Evolutionary conservation across 495 filamentous ascomycete species (phyloP).

Genomic region (Aspergillus nidulans): DNA sequence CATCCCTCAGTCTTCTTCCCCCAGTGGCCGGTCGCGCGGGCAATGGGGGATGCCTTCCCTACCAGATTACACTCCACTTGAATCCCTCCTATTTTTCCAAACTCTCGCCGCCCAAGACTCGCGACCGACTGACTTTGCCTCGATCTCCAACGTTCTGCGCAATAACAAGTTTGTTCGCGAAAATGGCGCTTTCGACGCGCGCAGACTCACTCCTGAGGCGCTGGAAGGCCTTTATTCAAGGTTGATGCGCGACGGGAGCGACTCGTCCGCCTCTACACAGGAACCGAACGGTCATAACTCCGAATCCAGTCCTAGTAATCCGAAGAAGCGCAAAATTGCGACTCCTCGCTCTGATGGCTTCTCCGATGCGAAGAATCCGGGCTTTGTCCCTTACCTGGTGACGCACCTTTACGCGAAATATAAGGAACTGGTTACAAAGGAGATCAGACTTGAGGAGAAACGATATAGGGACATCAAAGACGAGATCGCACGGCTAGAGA

Average conservation of each 20-base stretch:
- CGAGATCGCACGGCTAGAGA: slow-evolving; percentile 66
- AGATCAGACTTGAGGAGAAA: slow-evolving; percentile 72
- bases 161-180: slow-evolving; percentile 65
- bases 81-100: slow-evolving; percentile 86
- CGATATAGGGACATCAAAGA: slow-evolving; percentile 56
- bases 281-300: slow-evolving; percentile 26
- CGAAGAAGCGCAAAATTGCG: slow-evolving; percentile 70
- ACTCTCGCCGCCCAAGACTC: slow-evolving; percentile 65
- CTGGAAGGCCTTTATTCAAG: slow-evolving; percentile 72
- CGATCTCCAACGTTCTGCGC: slow-evolving; percentile 69
- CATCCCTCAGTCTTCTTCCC: slow-evolving; percentile 31
- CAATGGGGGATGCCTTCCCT: slow-evolving; percentile 53
- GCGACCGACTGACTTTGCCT: slow-evolving; percentile 59
- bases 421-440: slow-evolving; percentile 56
- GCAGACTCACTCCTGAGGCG: slow-evolving; percentile 71
- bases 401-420: slow-evolving; percentile 72
- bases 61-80: slow-evolving; percentile 75
- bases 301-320: slow-evolving; percentile 38
- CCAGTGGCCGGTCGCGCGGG: slow-evolving; percentile 42
- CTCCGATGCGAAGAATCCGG: slow-evolving; percentile 58
- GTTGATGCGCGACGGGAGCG: slow-evolving; percentile 69
- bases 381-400: slow-evolving; percentile 64
- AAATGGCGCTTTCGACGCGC: slow-evolving; percentile 62
- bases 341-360: slow-evolving; percentile 56
- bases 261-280: slow-evolving; percentile 16